phyloP scores from a whole-genome alignment of 768 basidiomycete species.

The Lanmaoa pseudosensibilis region DNA sequence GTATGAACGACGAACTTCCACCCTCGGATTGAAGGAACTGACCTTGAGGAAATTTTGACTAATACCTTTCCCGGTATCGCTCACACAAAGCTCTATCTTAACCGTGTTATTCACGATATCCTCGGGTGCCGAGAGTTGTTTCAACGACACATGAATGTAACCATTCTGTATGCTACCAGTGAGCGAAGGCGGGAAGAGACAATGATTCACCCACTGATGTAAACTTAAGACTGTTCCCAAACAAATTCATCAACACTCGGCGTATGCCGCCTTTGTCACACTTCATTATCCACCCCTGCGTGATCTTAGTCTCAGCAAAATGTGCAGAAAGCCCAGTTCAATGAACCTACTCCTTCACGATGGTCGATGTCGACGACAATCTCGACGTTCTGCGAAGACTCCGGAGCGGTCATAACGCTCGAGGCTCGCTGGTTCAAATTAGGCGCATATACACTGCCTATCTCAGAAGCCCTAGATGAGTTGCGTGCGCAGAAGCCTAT shows the following conservation, averaged over 20 bases:
- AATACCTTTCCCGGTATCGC: slow-evolving; percentile 94
- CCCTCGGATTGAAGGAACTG: slow-evolving; percentile 6
- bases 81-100: slow-evolving; percentile 79
- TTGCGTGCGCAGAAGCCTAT: slow-evolving; percentile 86
- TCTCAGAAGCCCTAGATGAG: slow-evolving; percentile 69
- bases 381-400: slow-evolving; percentile 60
- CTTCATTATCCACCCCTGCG: slow-evolving; percentile 79
- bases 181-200: not conserved
- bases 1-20: not conserved
- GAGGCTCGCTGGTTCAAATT: slow-evolving; percentile 47
- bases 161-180: slow-evolving; percentile 56
- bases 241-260: slow-evolving; percentile 90
- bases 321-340: not conserved
- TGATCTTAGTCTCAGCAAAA: slow-evolving; percentile 8
- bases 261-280: slow-evolving; percentile 94
- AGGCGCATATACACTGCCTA: slow-evolving; percentile 91
- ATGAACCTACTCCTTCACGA: slow-evolving; percentile 55
- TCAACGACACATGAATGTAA: slow-evolving; percentile 81
- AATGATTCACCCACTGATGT: slow-evolving; percentile 56
- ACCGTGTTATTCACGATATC: slow-evolving; percentile 57
- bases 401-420: slow-evolving; percentile 38
- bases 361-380: slow-evolving; percentile 85
- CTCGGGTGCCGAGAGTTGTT: slow-evolving; percentile 61
- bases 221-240: slow-evolving; percentile 93
- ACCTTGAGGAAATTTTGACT: slow-evolving; percentile 91